Conservation (phyloP, 805 yeast species). For the Candida awuae region DNA sequence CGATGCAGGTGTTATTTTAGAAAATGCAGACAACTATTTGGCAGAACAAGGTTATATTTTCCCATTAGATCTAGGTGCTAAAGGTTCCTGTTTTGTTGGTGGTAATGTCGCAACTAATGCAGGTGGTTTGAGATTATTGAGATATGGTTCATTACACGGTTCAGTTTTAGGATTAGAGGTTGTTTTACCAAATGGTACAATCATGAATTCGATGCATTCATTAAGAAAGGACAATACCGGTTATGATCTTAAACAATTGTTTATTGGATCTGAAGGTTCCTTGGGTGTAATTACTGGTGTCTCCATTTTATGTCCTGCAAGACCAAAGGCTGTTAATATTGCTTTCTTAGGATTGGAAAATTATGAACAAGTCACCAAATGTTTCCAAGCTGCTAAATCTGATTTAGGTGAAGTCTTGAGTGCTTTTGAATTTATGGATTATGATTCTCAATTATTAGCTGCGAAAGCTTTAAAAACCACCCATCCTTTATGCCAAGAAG, state of each 20-base stretch:
- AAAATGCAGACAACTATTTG: constrained; percentile 70
- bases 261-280: constrained; percentile 92
- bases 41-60: constrained; percentile 82
- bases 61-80: constrained; percentile 92
- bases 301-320: constrained; percentile 80
- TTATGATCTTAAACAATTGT: constrained; percentile 83
- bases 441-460: constrained; percentile 57
- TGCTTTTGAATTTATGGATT: constrained; percentile 93
- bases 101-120: constrained; percentile 95
- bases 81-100: constrained; percentile 94
- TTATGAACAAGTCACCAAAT: constrained; percentile 76
- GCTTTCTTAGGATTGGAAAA: constrained; percentile 78
- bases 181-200: constrained; percentile 84
- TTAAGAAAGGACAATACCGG: constrained; percentile 95
- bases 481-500: constrained; percentile 65
- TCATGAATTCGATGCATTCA: constrained; percentile 71
- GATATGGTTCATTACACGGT: constrained; percentile 92
- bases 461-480: constrained; percentile 47
- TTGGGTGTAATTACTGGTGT: constrained; percentile 86
- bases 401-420: constrained; percentile 81
- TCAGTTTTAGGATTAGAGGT: constrained; percentile 85
- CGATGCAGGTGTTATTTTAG: constrained; percentile 87
- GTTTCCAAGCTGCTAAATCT: constrained; percentile 67
- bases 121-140: constrained; percentile 80
- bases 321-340: constrained; percentile 80